Percentiles rank a stretch among this genome's conserved stretches.
Conservation (phyloP, 345 rosid species). For the Populus alba region DNA sequence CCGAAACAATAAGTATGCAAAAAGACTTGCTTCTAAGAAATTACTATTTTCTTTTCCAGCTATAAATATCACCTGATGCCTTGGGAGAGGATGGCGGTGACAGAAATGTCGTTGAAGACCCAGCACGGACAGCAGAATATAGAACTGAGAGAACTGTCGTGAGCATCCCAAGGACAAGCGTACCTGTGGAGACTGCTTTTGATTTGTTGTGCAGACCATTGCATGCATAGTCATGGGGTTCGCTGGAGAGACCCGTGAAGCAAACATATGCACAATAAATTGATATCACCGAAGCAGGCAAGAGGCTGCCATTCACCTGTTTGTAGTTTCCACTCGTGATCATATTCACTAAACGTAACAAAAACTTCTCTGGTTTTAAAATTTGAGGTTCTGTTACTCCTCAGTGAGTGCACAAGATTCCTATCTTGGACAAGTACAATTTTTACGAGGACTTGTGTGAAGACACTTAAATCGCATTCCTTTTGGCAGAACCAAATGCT, state of each 20-base stretch:
- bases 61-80: constrained; percentile 47
- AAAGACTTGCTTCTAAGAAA: background rate
- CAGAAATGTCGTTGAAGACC: constrained; percentile 81
- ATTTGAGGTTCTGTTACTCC: too few species aligned
- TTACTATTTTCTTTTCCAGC: too few species aligned
- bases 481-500: too few species aligned
- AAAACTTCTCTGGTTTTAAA: too few species aligned
- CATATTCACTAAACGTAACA: background rate
- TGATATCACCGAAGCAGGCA: constrained; percentile 92
- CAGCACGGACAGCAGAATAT: constrained; percentile 92
- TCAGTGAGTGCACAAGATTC: too few species aligned
- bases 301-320: constrained; percentile 93
- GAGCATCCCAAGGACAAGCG: constrained; percentile 85
- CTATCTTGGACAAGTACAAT: too few species aligned
- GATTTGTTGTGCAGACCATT: constrained; percentile 82
- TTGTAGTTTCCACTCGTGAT: constrained; percentile 18
- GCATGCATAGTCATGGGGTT: constrained; percentile 87
- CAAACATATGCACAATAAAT: constrained; percentile 92
- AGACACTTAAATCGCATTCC: too few species aligned
- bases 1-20: background rate
- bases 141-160: constrained; percentile 85
- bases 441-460: too few species aligned
- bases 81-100: constrained; percentile 90
- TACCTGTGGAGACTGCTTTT: constrained; percentile 68
- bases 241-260: constrained; percentile 94